Percentiles rank a stretch among this genome's conserved stretches.
phyloP scores from a whole-genome alignment of 1,139 yeast genomes.

The Yamadazyma buinensis region DNA sequence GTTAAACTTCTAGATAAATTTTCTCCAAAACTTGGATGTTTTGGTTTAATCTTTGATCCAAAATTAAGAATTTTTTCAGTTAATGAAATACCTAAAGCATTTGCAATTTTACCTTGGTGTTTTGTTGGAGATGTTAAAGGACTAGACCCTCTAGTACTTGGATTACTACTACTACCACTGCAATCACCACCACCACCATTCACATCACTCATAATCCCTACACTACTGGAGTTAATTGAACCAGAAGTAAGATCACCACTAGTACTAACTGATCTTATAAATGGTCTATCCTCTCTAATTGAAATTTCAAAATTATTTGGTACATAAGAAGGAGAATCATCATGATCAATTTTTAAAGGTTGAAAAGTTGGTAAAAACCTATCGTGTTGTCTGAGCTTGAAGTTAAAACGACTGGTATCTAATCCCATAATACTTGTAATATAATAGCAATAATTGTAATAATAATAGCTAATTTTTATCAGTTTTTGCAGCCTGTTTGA shows the following conservation, averaged over 20 bases:
- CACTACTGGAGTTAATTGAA: neutral
- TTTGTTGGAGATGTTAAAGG: constrained; percentile 3
- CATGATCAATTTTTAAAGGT: neutral
- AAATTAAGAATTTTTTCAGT: constrained; percentile 6
- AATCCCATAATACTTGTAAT: neutral
- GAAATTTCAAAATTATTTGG: constrained; percentile 3
- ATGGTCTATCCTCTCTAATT: constrained; percentile 4
- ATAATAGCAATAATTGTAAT: neutral
- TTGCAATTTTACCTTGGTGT: constrained; percentile 8
- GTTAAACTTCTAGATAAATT: constrained; percentile 1
- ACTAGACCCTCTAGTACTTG: neutral
- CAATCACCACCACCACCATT: neutral
- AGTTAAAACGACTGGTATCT: neutral
- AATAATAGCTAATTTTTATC: too few species aligned
- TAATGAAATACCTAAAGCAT: constrained; percentile 9
- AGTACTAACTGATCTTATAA: neutral
- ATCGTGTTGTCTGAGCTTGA: neutral
- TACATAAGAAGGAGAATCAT: neutral
- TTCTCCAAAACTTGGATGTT: neutral
- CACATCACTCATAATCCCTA: neutral
- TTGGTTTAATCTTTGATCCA: constrained; percentile 1
- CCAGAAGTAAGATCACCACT: neutral
- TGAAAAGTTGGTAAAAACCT: constrained; percentile 5
- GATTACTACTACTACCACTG: constrained; percentile 1
- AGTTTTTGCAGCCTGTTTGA: too few species aligned